Evolutionary conservation across 2,329 filamentous ascomycete genomes (phyloP).

Genomic region (Aspergillus puulaauensis): DNA sequence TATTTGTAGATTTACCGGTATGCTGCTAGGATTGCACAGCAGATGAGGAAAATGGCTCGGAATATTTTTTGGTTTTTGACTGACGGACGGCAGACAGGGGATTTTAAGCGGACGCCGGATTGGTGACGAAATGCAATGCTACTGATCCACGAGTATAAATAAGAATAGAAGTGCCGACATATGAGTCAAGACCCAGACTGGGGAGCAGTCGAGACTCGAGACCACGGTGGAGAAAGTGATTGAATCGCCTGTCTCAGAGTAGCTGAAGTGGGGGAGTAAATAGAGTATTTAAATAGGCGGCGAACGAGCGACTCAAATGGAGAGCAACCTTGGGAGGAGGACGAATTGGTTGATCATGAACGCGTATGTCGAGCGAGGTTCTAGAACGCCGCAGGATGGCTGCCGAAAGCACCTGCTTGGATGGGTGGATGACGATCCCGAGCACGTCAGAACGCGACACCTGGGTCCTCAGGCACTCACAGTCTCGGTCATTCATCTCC

Average conservation of each 20-base stretch:
- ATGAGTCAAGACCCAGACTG: background rate
- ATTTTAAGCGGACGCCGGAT: slow-evolving; percentile 3
- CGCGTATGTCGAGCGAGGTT: slow-evolving; percentile 9
- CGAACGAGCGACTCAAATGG: background rate
- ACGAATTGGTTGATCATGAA: background rate
- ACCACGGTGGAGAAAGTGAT: background rate
- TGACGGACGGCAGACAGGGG: slow-evolving; percentile 2
- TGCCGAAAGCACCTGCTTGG: slow-evolving; percentile 1
- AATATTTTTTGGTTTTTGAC: slow-evolving; percentile 6
- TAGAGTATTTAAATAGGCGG: slow-evolving; percentile 2
- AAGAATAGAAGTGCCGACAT: slow-evolving; percentile 9
- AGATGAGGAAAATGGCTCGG: slow-evolving; percentile 17
- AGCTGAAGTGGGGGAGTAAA: background rate
- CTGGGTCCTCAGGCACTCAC: background rate
- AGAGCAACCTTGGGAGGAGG: slow-evolving; percentile 2
- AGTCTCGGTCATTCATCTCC: background rate
- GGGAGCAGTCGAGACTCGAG: background rate
- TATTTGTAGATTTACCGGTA: slow-evolving; percentile 12
- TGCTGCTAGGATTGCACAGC: slow-evolving; percentile 9
- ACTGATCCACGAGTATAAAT: slow-evolving; percentile 5
- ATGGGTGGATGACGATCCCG: slow-evolving; percentile 5
- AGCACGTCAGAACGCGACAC: background rate
- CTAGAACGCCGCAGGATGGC: slow-evolving; percentile 12
- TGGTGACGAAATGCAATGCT: background rate
- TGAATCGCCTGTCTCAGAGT: background rate